These are phyloP conservation scores for Bryoglossum gracile DNA, from an alignment of 495 filamentous ascomycete species.

Conservation along the genomic window DNA sequence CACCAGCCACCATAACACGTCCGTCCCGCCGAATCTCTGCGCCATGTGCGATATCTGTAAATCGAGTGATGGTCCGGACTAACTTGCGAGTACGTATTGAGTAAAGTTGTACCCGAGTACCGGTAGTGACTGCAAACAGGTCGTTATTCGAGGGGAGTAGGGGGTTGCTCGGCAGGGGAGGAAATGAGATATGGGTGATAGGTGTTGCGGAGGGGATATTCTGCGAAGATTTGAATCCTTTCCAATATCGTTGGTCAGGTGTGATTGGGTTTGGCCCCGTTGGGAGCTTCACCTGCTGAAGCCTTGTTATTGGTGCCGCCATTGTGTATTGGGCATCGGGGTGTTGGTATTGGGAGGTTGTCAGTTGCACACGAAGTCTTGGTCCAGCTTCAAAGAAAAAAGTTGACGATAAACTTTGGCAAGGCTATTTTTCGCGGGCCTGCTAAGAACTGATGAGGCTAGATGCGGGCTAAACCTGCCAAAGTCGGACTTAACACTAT, in stretches of 20 bases:
- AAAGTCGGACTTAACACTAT: too few species aligned
- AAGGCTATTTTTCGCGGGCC: slow-evolving; percentile 16
- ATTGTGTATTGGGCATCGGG: slow-evolving; percentile 41
- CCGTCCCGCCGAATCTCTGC: slow-evolving; percentile 85
- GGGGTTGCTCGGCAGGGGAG: slow-evolving; percentile 40
- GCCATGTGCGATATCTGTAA: slow-evolving; percentile 79
- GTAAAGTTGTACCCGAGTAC: slow-evolving; percentile 86
- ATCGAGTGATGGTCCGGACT: slow-evolving; percentile 84
- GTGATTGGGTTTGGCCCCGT: slow-evolving; percentile 64
- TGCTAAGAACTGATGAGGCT: background rate
- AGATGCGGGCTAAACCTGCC: slow-evolving; percentile 9
- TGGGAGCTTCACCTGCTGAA: slow-evolving; percentile 79
- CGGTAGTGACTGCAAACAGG: slow-evolving; percentile 86
- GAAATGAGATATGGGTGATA: slow-evolving; percentile 82
- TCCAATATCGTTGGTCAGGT: slow-evolving; percentile 93
- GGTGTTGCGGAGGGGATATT: slow-evolving; percentile 79
- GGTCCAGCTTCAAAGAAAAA: slow-evolving; percentile 9
- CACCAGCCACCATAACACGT: slow-evolving; percentile 79
- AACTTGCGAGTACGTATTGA: slow-evolving; percentile 82
- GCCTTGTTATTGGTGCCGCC: slow-evolving; percentile 79
- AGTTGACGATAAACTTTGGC: background rate
- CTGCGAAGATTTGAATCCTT: slow-evolving; percentile 80
- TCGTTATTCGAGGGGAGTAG: slow-evolving; percentile 47
- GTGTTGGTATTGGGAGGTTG: too few species aligned
- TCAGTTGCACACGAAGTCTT: too few species aligned